Evolutionary conservation across 2,329 filamentous ascomycete genomes (phyloP).

Genomic region (Monosporascus sp.): DNA sequence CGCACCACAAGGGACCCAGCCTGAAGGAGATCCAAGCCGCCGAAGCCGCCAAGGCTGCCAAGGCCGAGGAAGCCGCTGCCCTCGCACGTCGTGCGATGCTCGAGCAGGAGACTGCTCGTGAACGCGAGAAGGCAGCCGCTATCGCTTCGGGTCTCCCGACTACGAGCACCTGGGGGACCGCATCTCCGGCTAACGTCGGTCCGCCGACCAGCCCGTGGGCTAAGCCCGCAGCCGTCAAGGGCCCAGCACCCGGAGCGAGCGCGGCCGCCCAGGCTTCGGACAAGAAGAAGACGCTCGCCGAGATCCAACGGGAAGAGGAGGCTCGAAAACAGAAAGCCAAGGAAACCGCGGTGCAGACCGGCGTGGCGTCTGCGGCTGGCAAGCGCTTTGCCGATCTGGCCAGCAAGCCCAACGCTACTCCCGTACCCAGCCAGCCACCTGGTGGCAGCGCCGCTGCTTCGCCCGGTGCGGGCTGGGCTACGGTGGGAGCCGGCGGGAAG

Average conservation of each 20-base stretch:
- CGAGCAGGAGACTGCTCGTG: slow-evolving; percentile 69
- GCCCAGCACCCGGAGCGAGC: slow-evolving; percentile 22
- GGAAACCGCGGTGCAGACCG: slow-evolving; percentile 43
- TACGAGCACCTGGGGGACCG: slow-evolving; percentile 81
- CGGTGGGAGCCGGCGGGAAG: slow-evolving; percentile 90
- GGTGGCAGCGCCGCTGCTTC: slow-evolving; percentile 33
- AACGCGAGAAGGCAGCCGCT: slow-evolving; percentile 55
- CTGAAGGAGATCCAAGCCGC: slow-evolving; percentile 95
- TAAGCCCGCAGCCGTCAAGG: slow-evolving; percentile 53
- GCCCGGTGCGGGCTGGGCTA: slow-evolving; percentile 73
- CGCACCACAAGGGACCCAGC: slow-evolving; percentile 78
- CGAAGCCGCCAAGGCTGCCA: slow-evolving; percentile 87
- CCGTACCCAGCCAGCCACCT: slow-evolving; percentile 36
- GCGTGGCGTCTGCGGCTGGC: slow-evolving; percentile 46
- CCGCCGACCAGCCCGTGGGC: slow-evolving; percentile 57
- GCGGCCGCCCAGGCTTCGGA: slow-evolving; percentile 29
- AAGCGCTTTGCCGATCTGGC: slow-evolving; percentile 96
- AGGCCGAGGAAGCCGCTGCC: slow-evolving; percentile 75
- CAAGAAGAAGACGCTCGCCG: slow-evolving; percentile 83
- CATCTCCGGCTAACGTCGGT: slow-evolving; percentile 61
- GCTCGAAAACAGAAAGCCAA: slow-evolving; percentile 72
- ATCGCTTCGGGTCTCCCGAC: slow-evolving; percentile 78
- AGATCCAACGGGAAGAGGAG: slow-evolving; percentile 97
- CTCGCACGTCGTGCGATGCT: slow-evolving; percentile 71
- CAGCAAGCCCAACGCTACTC: slow-evolving; percentile 54